Evolutionary conservation across 108 stramenopile species (phyloP).

Genomic region (Aureococcus anophagefferens): DNA sequence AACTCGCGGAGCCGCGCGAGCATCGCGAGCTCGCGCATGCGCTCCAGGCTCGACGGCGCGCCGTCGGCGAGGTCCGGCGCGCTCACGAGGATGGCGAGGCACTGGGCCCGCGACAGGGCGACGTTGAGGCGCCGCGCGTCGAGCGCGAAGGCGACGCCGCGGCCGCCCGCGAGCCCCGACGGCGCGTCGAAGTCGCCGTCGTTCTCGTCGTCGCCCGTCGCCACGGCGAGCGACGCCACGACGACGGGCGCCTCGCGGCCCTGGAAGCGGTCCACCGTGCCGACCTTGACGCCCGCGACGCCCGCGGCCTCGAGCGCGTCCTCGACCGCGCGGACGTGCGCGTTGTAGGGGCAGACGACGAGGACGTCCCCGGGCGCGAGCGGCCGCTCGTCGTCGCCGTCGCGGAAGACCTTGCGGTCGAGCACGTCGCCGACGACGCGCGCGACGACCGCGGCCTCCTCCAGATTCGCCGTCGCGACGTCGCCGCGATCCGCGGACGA

Average conservation of each 20-base stretch:
- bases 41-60: not conserved
- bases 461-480: not conserved
- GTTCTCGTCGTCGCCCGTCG: not conserved
- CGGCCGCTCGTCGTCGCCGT: not conserved
- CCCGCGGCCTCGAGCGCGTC: not conserved
- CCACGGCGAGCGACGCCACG: constrained; percentile 65
- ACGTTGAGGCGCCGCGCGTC: not conserved
- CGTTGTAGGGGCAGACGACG: not conserved
- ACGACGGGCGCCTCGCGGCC: constrained; percentile 85
- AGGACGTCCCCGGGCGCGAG: not conserved
- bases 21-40: not conserved
- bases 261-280: constrained; percentile 90
- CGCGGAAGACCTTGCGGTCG: not conserved
- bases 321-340: not conserved
- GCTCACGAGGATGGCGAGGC: not conserved
- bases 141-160: not conserved
- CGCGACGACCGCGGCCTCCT: not conserved
- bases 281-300: constrained; percentile 49
- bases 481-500: not conserved
- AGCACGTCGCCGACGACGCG: not conserved
- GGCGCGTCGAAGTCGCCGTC: constrained; percentile 28
- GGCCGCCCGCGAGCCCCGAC: not conserved
- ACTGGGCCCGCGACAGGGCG: not conserved
- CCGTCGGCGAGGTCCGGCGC: not conserved
- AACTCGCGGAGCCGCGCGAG: not conserved